Percentiles rank a stretch among this genome's conserved stretches.
phyloP scores from a whole-genome alignment of 352 stramenopile species.

The Lagenidium sp. region DNA sequence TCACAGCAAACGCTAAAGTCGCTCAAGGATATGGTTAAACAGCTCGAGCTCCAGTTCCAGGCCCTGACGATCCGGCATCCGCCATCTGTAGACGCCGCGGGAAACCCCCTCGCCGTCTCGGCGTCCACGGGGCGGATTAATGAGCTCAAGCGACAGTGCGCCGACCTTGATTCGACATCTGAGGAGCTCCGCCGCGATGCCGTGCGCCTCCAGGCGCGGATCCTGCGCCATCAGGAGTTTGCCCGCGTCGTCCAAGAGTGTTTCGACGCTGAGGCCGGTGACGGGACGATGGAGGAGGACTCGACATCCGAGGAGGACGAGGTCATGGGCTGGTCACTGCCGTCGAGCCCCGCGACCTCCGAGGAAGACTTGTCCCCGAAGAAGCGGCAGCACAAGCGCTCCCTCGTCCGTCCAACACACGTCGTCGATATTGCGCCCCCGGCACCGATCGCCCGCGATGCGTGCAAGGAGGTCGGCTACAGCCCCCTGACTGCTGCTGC shows the following conservation, averaged over 20 bases:
- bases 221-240: constrained; percentile 17
- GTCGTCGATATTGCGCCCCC: constrained; percentile 17
- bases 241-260: constrained; percentile 28
- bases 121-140: constrained; percentile 6
- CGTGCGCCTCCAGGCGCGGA: constrained; percentile 18
- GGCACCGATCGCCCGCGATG: constrained; percentile 17
- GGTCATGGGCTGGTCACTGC: constrained; percentile 4
- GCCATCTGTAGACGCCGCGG: too few relatives aligned
- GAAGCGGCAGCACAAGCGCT: constrained; percentile 4
- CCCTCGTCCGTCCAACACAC: constrained; percentile 16
- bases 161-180: constrained; percentile 26
- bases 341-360: constrained; percentile 17
- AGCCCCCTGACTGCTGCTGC: constrained; percentile 22
- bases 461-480: constrained; percentile 39
- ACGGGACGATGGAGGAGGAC: constrained; percentile 7
- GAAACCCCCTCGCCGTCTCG: too few relatives aligned
- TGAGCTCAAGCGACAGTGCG: constrained; percentile 25
- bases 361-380: constrained; percentile 29
- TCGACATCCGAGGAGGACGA: constrained; percentile 11
- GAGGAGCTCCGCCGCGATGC: constrained; percentile 32
- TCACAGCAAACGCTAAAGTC: constrained; percentile 35
- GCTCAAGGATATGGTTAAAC: constrained; percentile 38
- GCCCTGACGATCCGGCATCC: constrained; percentile 24
- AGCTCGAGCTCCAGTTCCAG: constrained; percentile 39
- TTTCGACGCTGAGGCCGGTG: constrained; percentile 23